Evolutionary conservation across 352 stramenopile genomes (phyloP), one percentile per base, ranked within the genome.

Genomic region (Elongisporangium senticosum): DNA sequence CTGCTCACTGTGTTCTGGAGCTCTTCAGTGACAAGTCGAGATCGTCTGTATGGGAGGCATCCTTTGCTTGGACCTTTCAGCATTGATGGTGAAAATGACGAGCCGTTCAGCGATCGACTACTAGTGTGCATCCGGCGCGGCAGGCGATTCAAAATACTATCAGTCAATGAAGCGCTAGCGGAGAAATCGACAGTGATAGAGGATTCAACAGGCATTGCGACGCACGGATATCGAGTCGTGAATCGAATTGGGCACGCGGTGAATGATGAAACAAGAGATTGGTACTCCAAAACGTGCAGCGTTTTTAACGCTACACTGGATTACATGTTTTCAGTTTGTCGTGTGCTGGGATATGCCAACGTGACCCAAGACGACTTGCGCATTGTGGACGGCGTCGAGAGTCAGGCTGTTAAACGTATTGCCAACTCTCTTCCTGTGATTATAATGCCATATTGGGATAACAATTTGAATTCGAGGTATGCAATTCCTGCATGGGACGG

Each of bases 381-480:
- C 21, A 23, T 74, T 8, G 56, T 81, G 13, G 67, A 67, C 0
- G 59, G 61, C 10, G 55, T 52, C 51, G 55, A 74, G 24, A 66
- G 59, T 53, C 59, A 74, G 7, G 61, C 58, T 5, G 48, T 75
- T 17, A 57, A 71, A 1, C 53, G 58, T 13, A 69, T 84, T 13
- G 51, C 68, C 0, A 49, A 74, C 26, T 67, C 74, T 2, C 39
- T 84, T 26, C 74, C 74, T 2, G 63, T 83, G 24, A 28, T 83
- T n/a, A 62, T 83, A 19, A 65, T 79, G 58, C 74, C 74, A 17
- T 80, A 64, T 63, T 79, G 64, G 66, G 71, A 80, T 51, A 77
- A 73, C 48, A 63, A 61, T 3, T 24, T 55, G 0, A 40, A 60
- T 33, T 58, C 61, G 10, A 65, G 71, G 7, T 74, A 66, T 40